Base-by-base conservation (phyloP, 805 yeast genomes). In the Groenewaldozyma salmanticensis region DNA sequence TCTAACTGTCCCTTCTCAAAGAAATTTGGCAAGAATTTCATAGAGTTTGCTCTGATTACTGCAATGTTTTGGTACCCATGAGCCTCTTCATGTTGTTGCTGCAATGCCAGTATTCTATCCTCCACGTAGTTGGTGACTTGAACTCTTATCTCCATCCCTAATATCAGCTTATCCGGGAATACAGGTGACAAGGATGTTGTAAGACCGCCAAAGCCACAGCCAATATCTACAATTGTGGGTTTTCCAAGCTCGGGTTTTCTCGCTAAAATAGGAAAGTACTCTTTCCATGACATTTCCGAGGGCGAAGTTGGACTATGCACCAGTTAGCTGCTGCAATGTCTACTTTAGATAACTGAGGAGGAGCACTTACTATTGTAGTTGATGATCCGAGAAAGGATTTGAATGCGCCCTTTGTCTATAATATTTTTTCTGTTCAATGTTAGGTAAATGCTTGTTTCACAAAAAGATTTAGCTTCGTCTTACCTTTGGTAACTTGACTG, bases 331-430 rank as follows among this genome's bases (percentile, higher is more conserved):
- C 17, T 3, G 18, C n/a, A n/a, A 20, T 16, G 21, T 15, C 22
- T 4, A 21, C 11, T 24, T 6, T 7, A 19, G 3, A 34, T 17
- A 34, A 3, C 6, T 20, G 4, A 13, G 16, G 18, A 5, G 5
- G 3, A 20, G 13, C 7, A 36, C 59, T 27, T 47, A 55, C 60
- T 92, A 92, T 46, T 85, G 95, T 35, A 92, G 68, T 52, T 80
- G 75, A 61, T 92, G 98, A 62, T 92, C 98, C 16, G 95, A 83
- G 55, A 92, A 92, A 18, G 97, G 97, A 57, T 92, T 92, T 2
- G 96, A 87, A 58, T 92, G 98, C 1, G 98, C 98, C 62, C 98
- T 69, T 64, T 92, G 98, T 59, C 98, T 75, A 61, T 92, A 92
- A 58, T 73, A 92, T 52, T 92, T 73, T 60, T 92, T 66, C 52